phyloP scores from a whole-genome alignment of 371 early-diverging fungal species.

The Mortierella sp. region DNA sequence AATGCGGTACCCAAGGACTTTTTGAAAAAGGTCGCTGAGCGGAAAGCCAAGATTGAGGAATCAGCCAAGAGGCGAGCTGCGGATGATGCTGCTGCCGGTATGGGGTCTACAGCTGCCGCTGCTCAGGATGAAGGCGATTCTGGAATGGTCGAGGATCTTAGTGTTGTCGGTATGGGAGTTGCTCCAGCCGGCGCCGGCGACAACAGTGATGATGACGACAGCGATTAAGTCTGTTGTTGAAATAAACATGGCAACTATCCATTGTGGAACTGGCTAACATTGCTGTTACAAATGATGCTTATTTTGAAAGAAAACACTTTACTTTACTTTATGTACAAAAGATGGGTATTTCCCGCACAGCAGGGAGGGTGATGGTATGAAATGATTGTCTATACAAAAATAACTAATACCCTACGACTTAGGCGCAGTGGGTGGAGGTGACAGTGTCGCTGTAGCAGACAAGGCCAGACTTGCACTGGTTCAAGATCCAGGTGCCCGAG shows the following conservation, averaged over 20 bases:
- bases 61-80: conserved; percentile 36
- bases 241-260: not conserved
- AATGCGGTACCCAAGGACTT: conserved; percentile 84
- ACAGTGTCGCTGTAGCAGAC: conserved; percentile 48
- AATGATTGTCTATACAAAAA: not conserved
- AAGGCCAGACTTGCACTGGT: conserved; percentile 56
- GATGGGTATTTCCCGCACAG: not conserved
- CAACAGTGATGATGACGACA: conserved; percentile 56
- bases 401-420: not conserved
- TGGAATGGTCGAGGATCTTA: conserved; percentile 54
- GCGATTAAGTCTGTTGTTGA: conserved; percentile 24
- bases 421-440: conserved; percentile 53
- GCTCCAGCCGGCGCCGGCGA: conserved; percentile 44
- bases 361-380: not conserved
- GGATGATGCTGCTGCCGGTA: conserved; percentile 54
- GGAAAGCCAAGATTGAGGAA: conserved; percentile 52
- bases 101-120: conserved; percentile 42
- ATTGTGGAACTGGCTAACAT: not conserved
- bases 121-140: conserved; percentile 33
- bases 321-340: not conserved
- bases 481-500: conserved; percentile 48
- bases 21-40: conserved; percentile 71
- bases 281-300: not conserved
- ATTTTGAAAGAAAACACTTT: not conserved
- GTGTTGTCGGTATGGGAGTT: conserved; percentile 54